phyloP scores from a whole-genome alignment of 2,329 filamentous ascomycete species.

The Botryotinia globosa region DNA sequence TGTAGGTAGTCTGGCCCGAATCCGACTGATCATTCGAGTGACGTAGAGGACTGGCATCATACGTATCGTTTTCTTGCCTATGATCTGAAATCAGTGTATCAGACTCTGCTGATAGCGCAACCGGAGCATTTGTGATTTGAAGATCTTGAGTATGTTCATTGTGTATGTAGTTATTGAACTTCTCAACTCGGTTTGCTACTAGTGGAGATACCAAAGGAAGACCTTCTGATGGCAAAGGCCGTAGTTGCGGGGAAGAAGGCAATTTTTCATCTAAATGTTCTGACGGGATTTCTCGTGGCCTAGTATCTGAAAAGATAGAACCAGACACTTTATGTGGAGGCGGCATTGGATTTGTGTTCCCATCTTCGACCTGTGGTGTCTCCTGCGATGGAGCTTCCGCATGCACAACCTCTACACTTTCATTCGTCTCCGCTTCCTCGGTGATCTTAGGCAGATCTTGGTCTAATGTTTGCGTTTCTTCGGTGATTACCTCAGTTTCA shows the following conservation, averaged over 20 bases:
- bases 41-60: conserved; percentile 25
- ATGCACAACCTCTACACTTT: not conserved
- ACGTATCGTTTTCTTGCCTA: conserved; percentile 23
- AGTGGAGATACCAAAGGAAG: conserved; percentile 35
- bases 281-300: not conserved
- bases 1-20: not conserved
- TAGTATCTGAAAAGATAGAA: not conserved
- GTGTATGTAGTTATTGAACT: conserved; percentile 5
- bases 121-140: not conserved
- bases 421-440: not conserved
- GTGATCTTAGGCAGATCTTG: not conserved
- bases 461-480: not conserved
- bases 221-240: conserved; percentile 32
- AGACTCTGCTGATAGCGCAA: not conserved
- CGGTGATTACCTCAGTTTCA: conserved; percentile 30
- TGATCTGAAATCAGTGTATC: not conserved
- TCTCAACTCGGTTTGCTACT: conserved; percentile 22
- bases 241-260: conserved; percentile 29
- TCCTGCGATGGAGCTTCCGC: not conserved
- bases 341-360: conserved; percentile 1
- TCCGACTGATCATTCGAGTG: not conserved
- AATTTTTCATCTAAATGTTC: conserved; percentile 19
- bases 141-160: not conserved
- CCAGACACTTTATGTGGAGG: not conserved
- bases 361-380: not conserved